These are phyloP conservation scores for Chamaecyparis obtusa DNA, from an alignment of 75 land plant genomes.

Conservation along the genomic window DNA sequence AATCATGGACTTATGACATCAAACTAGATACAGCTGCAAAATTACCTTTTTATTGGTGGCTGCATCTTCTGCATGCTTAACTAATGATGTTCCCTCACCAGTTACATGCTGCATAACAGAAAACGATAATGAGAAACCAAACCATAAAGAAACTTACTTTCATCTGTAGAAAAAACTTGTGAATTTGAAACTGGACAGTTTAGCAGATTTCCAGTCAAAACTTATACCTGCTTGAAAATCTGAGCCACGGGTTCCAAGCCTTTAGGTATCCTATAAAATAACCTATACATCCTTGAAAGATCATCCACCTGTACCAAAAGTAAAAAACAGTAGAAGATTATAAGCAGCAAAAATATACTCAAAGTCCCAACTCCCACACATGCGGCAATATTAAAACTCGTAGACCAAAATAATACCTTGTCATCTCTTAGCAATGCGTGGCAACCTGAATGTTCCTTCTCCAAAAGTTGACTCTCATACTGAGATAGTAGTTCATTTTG, in stretches of 20 bases:
- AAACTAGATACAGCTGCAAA: background rate
- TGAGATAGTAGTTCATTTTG: constrained; percentile 84
- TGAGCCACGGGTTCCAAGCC: constrained; percentile 85
- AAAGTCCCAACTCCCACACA: background rate
- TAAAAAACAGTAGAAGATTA: background rate
- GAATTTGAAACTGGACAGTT: background rate
- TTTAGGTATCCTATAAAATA: constrained; percentile 70
- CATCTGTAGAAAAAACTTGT: background rate
- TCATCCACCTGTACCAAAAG: constrained; percentile 63
- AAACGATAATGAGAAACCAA: background rate
- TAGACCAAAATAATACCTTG: constrained; percentile 42
- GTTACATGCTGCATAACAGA: constrained; percentile 80
- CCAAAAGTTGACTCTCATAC: constrained; percentile 78
- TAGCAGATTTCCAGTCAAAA: background rate
- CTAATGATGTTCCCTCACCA: constrained; percentile 84
- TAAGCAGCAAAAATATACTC: background rate
- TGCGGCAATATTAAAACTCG: background rate
- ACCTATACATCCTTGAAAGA: constrained; percentile 88
- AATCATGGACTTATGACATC: background rate
- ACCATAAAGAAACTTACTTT: background rate
- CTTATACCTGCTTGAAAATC: constrained; percentile 73
- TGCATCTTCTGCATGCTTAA: constrained; percentile 96
- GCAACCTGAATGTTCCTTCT: constrained; percentile 97
- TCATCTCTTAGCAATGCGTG: constrained; percentile 89
- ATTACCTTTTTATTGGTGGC: constrained; percentile 88